Base-by-base conservation (phyloP, 2,329 filamentous ascomycete genomes). In the Ceratocystis albifundus region DNA sequence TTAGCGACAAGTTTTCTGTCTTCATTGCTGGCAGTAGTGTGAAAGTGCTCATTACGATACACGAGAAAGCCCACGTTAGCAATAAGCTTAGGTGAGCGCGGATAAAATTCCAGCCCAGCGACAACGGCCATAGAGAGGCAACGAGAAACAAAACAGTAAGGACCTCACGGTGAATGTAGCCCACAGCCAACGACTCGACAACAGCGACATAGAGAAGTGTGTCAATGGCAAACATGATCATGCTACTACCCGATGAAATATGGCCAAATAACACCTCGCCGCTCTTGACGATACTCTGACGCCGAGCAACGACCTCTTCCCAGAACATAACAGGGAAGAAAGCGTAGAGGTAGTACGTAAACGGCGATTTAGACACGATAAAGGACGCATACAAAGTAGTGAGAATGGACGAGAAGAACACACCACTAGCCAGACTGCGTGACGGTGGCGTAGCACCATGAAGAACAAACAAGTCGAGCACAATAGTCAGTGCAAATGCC, bases 291-390 rank as follows among this genome's bases (percentile, higher is more conserved):
- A 96, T 75, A 53, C 89, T 89, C 59, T 81, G 80, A 66, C 91
- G 83, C 32, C 88, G 84, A 2, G 89, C 89, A 75, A 88, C 93
- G 0, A 96, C 89, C 72, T 96, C 92, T 75, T 96, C 93, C 94
- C 94, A 99, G 77, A 99, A 97, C 67, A 90, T 83, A 1, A 96
- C 86, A 0, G 94, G 94, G 75, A 99, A 99, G 71, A 95, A 83
- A 0, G 88, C 89, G 74, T 99, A 99, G 1, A 85, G 84, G 72
- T 97, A 99, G 75, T 99, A 99, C 1, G 89, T 88, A 67, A 80
- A 74, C 0, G 93, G 88, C 1, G 92, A 96, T 57, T 85, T 83
- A 59, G 95, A 93, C 67, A 90, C 79, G 67, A 88, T 78, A 66
- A 99, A 88, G 0, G 90, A 85, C 5, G 90, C 87, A 72, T 88